phyloP scores from a whole-genome alignment of 176 grass and related monocot species.

The Luzula sylvatica region DNA sequence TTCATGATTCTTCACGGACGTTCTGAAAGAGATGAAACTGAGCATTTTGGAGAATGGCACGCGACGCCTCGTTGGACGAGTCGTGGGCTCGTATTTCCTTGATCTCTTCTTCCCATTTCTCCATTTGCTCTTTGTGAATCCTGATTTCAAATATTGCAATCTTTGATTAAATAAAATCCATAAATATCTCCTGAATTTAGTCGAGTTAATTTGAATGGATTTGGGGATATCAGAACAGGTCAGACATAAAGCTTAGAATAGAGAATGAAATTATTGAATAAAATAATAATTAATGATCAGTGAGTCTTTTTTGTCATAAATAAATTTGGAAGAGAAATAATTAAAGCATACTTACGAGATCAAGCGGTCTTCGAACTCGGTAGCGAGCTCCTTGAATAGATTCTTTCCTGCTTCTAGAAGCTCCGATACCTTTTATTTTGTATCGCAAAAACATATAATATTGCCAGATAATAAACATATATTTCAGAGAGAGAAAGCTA shows the following conservation, averaged over 20 bases:
- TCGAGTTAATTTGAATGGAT: not conserved
- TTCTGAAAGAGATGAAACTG: constrained; percentile 64
- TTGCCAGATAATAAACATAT: not conserved
- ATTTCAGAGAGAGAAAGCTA: not conserved
- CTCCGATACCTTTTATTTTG: constrained; percentile 45
- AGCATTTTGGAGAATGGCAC: constrained; percentile 53
- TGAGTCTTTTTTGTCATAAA: not conserved
- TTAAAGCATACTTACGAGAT: constrained; percentile 41
- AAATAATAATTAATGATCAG: not conserved
- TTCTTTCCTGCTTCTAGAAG: constrained; percentile 65
- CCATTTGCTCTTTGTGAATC: constrained; percentile 73
- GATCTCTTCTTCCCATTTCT: constrained; percentile 76
- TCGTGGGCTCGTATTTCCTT: constrained; percentile 57
- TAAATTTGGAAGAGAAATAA: not conserved
- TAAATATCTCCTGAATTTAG: too few relatives aligned
- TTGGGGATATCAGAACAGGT: too few relatives aligned
- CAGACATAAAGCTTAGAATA: too few relatives aligned
- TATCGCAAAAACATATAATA: not conserved
- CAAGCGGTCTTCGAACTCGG: constrained; percentile 83
- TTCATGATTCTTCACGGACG: constrained; percentile 24
- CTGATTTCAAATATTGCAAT: constrained; percentile 24
- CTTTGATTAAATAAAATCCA: not conserved
- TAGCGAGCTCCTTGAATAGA: constrained; percentile 68
- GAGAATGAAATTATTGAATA: too few relatives aligned
- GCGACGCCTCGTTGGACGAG: constrained; percentile 47